Conservation (phyloP, 2,329 filamentous ascomycete genomes). For the Bipolaris zeicola region DNA sequence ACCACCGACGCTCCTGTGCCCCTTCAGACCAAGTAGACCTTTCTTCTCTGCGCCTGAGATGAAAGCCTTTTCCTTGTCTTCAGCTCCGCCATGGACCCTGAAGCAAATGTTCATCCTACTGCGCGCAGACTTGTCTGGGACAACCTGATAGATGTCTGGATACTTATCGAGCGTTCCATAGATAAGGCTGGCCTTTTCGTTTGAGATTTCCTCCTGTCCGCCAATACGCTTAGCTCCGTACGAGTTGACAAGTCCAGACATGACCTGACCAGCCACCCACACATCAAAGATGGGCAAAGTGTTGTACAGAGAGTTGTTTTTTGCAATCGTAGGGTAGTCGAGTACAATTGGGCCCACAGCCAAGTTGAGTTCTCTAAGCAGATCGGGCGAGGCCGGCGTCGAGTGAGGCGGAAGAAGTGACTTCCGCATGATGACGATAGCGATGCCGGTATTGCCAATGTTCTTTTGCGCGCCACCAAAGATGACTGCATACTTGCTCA, state of each 20-base stretch:
- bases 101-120: slow-evolving; percentile 98
- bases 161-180: slow-evolving; percentile 78
- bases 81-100: slow-evolving; percentile 69
- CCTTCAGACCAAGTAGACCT: slow-evolving; percentile 81
- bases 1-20: slow-evolving; percentile 84
- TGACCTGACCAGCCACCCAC: slow-evolving; percentile 86
- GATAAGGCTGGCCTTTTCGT: slow-evolving; percentile 75
- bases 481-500: slow-evolving; percentile 79
- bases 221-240: slow-evolving; percentile 71
- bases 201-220: slow-evolving; percentile 75
- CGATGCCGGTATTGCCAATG: slow-evolving; percentile 82
- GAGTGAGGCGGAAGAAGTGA: slow-evolving; percentile 70
- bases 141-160: slow-evolving; percentile 74
- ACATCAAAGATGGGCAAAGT: slow-evolving; percentile 95
- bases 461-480: slow-evolving; percentile 97
- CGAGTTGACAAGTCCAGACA: slow-evolving; percentile 71
- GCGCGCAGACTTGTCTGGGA: slow-evolving; percentile 75
- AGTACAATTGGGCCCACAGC: slow-evolving; percentile 79
- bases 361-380: slow-evolving; percentile 77
- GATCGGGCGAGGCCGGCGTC: slow-evolving; percentile 63
- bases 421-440: slow-evolving; percentile 84
- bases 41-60: slow-evolving; percentile 71
- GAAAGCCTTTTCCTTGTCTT: slow-evolving; percentile 79
- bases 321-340: slow-evolving; percentile 81
- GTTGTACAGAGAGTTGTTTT: slow-evolving; percentile 96